phyloP scores from a whole-genome alignment of 129 eudicot genomes.

The Solidago caesia region DNA sequence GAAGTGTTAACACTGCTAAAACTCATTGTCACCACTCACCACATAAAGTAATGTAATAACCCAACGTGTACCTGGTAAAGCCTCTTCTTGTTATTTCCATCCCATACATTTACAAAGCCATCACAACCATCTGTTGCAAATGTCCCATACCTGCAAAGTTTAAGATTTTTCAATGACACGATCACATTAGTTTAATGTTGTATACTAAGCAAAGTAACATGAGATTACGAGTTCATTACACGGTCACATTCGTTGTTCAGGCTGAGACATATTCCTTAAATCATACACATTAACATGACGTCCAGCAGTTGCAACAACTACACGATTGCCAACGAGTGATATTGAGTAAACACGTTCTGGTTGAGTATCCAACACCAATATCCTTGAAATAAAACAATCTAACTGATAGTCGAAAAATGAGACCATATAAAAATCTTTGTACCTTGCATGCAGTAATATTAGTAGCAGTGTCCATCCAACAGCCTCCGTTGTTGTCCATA shows the following conservation, averaged over 20 bases:
- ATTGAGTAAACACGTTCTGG: slow-evolving; percentile 96
- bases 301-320: slow-evolving; percentile 97
- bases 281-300: slow-evolving; percentile 95
- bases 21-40: neutral
- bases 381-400: no score
- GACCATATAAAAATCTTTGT: no score
- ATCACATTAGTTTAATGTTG: no score
- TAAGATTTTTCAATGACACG: neutral
- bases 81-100: slow-evolving; percentile 94
- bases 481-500: no score
- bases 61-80: slow-evolving; percentile 64
- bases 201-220: no score
- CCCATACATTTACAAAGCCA: slow-evolving; percentile 95
- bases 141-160: slow-evolving; percentile 76
- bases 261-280: slow-evolving; percentile 91
- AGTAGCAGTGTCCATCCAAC: no score
- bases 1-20: neutral
- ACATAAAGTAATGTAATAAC: neutral
- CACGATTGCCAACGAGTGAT: slow-evolving; percentile 80
- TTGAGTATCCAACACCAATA: no score
- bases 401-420: no score
- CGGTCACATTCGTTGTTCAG: slow-evolving; percentile 88
- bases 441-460: no score
- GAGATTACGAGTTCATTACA: slow-evolving; percentile 1
- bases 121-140: slow-evolving; percentile 98